A percentile compares a stretch with the other conserved stretches of the same genome.
phyloP scores from a whole-genome alignment of 352 stramenopile genomes.

The Globisporangium paroecandrum region DNA sequence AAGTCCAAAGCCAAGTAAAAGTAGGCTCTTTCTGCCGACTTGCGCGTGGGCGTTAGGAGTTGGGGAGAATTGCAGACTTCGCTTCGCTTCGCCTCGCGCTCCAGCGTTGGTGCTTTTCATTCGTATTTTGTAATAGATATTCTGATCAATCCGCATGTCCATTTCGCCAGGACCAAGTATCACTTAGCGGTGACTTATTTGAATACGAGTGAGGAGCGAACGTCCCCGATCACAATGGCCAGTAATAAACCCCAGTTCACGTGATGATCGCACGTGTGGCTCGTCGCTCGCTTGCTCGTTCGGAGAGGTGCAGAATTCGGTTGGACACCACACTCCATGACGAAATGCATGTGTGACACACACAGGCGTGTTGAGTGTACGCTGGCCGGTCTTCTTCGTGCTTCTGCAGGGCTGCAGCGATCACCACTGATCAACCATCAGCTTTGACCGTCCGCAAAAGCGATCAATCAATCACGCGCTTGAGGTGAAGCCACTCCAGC shows the following conservation, averaged over 20 bases:
- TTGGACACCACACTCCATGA: not conserved
- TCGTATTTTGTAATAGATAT: too few relatives aligned
- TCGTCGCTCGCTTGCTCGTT: too few relatives aligned
- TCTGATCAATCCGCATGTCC: too few relatives aligned
- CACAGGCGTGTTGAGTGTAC: not conserved
- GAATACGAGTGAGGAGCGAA: too few relatives aligned
- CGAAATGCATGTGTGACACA: not conserved
- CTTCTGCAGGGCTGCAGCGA: not conserved
- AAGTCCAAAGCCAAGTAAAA: slow-evolving; percentile 20
- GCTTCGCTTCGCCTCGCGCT: not conserved
- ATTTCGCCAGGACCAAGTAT: too few relatives aligned
- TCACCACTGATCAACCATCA: not conserved
- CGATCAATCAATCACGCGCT: not conserved
- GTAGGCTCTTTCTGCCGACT: not conserved
- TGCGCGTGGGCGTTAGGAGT: not conserved
- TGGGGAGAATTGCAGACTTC: not conserved
- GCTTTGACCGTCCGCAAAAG: not conserved
- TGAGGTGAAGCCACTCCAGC: not conserved
- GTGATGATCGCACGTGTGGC: too few relatives aligned
- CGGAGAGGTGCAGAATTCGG: not conserved
- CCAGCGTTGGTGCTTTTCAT: too few relatives aligned
- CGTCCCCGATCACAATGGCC: too few relatives aligned
- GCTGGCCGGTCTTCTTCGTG: not conserved
- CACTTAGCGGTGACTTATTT: too few relatives aligned
- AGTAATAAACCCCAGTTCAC: too few relatives aligned